A percentile compares a stretch with the other conserved stretches of the same genome.
Conservation (phyloP, 129 eudicot species). For the Escallonia herrerae region DNA sequence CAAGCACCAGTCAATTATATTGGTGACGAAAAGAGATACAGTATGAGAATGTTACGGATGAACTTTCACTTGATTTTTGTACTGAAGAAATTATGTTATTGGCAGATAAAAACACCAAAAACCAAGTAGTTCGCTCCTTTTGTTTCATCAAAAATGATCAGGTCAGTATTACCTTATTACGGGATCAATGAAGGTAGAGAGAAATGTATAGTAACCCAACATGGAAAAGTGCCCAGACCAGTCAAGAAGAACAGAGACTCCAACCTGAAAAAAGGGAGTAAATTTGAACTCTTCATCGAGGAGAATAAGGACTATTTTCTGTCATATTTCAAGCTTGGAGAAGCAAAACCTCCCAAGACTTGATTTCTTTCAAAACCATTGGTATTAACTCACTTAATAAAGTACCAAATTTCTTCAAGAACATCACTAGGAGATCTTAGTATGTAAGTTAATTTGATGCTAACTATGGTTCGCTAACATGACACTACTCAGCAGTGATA, state of each 20-base stretch:
- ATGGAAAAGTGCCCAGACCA: constrained; percentile 85
- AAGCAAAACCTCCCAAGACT: neutral
- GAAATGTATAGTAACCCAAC: constrained; percentile 85
- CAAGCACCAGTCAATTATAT: neutral
- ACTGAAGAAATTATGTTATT: too few relatives aligned
- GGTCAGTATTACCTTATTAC: constrained; percentile 51
- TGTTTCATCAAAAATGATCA: neutral
- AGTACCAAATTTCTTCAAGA: too few relatives aligned
- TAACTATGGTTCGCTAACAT: too few relatives aligned
- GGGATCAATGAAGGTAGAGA: constrained; percentile 65
- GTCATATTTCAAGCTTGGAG: neutral
- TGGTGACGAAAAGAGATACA: neutral
- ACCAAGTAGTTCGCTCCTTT: neutral
- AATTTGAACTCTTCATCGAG: neutral
- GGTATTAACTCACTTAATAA: too few relatives aligned
- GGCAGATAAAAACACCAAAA: too few relatives aligned
- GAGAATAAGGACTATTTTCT: neutral
- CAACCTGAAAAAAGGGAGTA: constrained; percentile 51
- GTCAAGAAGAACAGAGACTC: constrained; percentile 72
- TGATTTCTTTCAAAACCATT: too few relatives aligned
- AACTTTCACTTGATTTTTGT: too few relatives aligned
- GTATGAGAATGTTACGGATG: neutral
- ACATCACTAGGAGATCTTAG: too few relatives aligned
- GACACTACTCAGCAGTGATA: too few relatives aligned
- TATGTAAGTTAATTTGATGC: too few relatives aligned